These are phyloP conservation scores for Trametes hirsuta DNA, from an alignment of 1,284 basidiomycete species.

Conservation along the genomic window DNA sequence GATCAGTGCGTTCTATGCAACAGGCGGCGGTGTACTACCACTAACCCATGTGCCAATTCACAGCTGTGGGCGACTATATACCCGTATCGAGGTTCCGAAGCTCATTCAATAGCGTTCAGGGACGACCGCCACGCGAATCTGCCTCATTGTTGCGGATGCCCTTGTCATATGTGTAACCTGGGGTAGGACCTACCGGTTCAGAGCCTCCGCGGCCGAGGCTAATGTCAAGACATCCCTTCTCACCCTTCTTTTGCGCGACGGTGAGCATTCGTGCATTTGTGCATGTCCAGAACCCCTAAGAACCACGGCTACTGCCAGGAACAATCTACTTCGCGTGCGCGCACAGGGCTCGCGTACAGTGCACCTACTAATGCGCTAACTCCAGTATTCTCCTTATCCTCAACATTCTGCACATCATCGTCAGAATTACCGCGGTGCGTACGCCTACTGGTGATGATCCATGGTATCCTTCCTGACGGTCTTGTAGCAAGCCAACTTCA, in stretches of 20 bases:
- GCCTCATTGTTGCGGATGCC: constrained; percentile 7
- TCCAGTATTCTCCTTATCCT: neutral
- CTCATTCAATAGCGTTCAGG: neutral
- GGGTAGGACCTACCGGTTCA: constrained; percentile 4
- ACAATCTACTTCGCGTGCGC: constrained; percentile 6
- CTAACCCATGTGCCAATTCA: neutral
- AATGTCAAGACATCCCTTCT: constrained; percentile 2
- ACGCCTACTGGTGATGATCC: neutral
- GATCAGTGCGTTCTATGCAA: neutral
- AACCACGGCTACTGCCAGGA: neutral
- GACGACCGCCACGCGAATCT: constrained; percentile 6
- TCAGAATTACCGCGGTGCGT: neutral
- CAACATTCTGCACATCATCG: constrained; percentile 3
- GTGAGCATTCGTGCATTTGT: neutral
- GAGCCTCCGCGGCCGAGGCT: neutral
- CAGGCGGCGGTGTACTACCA: neutral
- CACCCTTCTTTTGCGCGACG: neutral
- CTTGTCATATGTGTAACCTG: constrained; percentile 8
- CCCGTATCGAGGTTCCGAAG: neutral
- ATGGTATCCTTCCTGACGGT: neutral
- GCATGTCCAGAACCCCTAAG: no score
- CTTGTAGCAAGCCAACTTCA: neutral
- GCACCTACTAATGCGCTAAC: neutral
- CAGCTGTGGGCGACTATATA: neutral
- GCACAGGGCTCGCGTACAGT: neutral